Base-by-base conservation (phyloP, 305 asterid genomes). In the Fraxinus floribunda region DNA sequence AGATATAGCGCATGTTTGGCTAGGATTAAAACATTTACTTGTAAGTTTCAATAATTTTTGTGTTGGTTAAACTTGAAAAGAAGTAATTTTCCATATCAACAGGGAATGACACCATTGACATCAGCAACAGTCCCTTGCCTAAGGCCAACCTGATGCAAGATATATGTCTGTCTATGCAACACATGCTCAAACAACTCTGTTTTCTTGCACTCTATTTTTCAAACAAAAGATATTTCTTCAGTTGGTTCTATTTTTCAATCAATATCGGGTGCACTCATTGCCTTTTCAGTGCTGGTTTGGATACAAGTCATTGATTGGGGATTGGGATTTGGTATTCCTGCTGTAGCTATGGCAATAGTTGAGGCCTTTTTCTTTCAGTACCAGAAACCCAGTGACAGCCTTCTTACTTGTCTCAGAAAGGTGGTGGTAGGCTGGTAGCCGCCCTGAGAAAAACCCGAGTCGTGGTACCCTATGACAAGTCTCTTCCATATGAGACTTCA, bases 271-370 rank as follows among this genome's bases (percentile, higher is more conserved):
- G 98, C 97, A 16, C 89, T 38, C 1, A 11, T 94, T 76, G 98
- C 97, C 35, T 62, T 93, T 71, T 93, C 97, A 1, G 88, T 90
- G 71, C 86, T 94, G n/a, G 95, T 92, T 1, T 94, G 91, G 90
- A 80, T 93, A 32, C 98, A 93, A 87, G 84, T 86, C 29, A 90
- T 94, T 1, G 97, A 97, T 16, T 93, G 98, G 98, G 84, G 86
- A 0, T 94, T 97, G 97, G 98, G 98, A 11, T 94, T 94, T 10
- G 97, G 97, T 13, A 86, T 94, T 71, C 97, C 98, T 46, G 90
- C 98, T 7, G 95, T 87, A 7, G 86, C 95, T 29, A 94, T 94
- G 97, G 98, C 93, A 1, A 79, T 94, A 64, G 97, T 93, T 18
- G 94, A 93, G 0, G 92, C 64, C 2, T 92, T 89, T 81, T 94